Conservation (phyloP, 805 yeast species). For the Kodamaea fukazawae region DNA sequence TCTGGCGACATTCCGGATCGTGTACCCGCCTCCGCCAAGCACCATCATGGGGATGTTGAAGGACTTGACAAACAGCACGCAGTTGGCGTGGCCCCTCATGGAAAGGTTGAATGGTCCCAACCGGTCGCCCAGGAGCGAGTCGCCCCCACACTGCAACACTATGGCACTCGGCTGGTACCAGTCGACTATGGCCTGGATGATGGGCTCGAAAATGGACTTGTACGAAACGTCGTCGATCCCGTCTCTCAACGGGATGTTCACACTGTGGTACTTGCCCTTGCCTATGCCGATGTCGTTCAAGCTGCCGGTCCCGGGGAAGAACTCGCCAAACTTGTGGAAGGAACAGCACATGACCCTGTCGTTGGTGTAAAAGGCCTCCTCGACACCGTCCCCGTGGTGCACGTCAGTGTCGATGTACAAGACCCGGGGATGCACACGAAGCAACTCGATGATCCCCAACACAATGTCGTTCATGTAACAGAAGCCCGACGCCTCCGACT, state of each 20-base stretch:
- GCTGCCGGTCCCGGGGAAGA: conserved; percentile 30
- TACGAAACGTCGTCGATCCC: conserved; percentile 29
- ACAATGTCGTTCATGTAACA: conserved; percentile 28
- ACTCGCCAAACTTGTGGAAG: conserved; percentile 28
- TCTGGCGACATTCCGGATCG: conserved; percentile 27
- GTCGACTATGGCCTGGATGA: conserved; percentile 23
- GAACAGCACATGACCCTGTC: conserved; percentile 29
- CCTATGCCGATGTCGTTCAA: conserved; percentile 27
- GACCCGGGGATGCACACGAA: conserved; percentile 25
- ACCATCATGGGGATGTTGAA: conserved; percentile 28
- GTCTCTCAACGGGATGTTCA: conserved; percentile 26
- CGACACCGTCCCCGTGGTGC: conserved; percentile 29
- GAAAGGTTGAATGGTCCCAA: conserved; percentile 28
- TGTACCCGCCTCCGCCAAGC: conserved; percentile 29
- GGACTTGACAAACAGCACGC: conserved; percentile 24
- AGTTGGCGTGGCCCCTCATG: conserved; percentile 29
- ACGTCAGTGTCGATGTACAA: conserved; percentile 28
- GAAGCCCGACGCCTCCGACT: conserved; percentile 26
- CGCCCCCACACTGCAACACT: conserved; percentile 28
- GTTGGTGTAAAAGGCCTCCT: conserved; percentile 26
- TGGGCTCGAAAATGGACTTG: conserved; percentile 27
- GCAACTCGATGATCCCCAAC: conserved; percentile 25
- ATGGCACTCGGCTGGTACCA: conserved; percentile 31
- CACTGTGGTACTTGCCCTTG: conserved; percentile 27
- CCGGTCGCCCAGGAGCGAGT: conserved; percentile 26